These are phyloP conservation scores for Parachlorella kessleri DNA, from an alignment of 139 green algal species.

Conservation along the genomic window DNA sequence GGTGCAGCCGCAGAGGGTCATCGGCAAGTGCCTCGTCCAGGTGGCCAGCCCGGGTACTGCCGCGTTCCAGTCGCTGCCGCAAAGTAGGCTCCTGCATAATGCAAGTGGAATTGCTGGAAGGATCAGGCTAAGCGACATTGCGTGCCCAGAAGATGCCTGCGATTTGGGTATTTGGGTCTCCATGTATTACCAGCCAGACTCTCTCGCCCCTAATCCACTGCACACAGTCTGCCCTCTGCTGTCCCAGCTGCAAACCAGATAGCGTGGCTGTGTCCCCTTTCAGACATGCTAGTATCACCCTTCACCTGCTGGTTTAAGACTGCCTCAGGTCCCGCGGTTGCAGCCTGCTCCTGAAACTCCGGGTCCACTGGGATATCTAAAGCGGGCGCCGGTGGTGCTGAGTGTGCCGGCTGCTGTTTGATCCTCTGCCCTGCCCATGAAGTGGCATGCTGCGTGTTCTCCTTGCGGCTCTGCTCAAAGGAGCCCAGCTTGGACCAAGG, in stretches of 20 bases:
- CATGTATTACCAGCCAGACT: too few relatives aligned
- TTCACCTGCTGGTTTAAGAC: too few relatives aligned
- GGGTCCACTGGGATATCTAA: constrained; percentile 51
- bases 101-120: too few relatives aligned
- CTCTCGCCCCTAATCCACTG: too few relatives aligned
- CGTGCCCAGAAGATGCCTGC: too few relatives aligned
- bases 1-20: constrained; percentile 50
- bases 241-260: too few relatives aligned
- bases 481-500: constrained; percentile 29
- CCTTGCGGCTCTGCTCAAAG: constrained; percentile 50
- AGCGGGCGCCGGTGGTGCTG: constrained; percentile 12
- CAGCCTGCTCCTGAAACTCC: constrained; percentile 32
- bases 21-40: constrained; percentile 41
- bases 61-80: constrained; percentile 40
- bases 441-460: constrained; percentile 45
- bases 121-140: too few relatives aligned
- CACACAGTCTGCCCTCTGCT: too few relatives aligned
- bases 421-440: constrained; percentile 51
- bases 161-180: too few relatives aligned
- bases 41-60: not conserved
- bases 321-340: too few relatives aligned
- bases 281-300: too few relatives aligned
- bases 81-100: constrained; percentile 44
- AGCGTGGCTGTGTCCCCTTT: too few relatives aligned
- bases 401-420: constrained; percentile 34